Evolutionary conservation across 2,329 filamentous ascomycete genomes (phyloP), one percentile per base, ranked within the genome.

Genomic region (Pyrenochaeta sp.): DNA sequence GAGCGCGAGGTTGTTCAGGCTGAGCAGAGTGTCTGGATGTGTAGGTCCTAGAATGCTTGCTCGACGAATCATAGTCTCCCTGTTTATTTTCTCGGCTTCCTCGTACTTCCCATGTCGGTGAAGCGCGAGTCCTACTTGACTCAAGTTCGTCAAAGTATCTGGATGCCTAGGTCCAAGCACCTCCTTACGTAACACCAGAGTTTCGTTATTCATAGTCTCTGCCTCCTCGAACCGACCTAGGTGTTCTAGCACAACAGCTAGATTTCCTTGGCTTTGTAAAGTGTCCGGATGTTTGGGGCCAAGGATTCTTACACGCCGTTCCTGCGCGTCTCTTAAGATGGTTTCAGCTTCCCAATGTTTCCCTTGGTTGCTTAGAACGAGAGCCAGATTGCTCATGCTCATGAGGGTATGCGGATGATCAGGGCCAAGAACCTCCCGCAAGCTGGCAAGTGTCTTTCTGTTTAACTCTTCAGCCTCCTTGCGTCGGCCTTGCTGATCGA

Each of bases 401-500:
- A n/a, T n/a, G n/a, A n/a, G n/a, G n/a, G n/a, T n/a, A n/a, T n/a
- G n/a, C n/a, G n/a, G n/a, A n/a, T n/a, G n/a, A n/a, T n/a, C n/a
- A n/a, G n/a, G n/a, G n/a, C n/a, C n/a, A n/a, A n/a, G n/a, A n/a
- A n/a, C n/a, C n/a, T n/a, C n/a, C n/a, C 2, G 11, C 11, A 4
- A 3, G 3, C 31, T 19, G 9, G 15, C 13, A 5, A 35, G 18
- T 22, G 22, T 3, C 10, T 8, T 7, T 11, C 11, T 11, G 13
- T 37, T 9, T 35, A 30, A 8, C 4, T 10, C 6, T 41, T 43
- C 30, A 10, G 39, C 39, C 15, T 39, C 30, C 20, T 27, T 21
- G 20, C 27, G 28, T 11, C 28, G 18, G 18, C 38, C 38, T 21
- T 32, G 38, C 4, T 13, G 18, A 11, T 3, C 4, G 11, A 42